phyloP scores from a whole-genome alignment of 768 basidiomycete genomes.

The button mushroom (Agaricus bisporus) region DNA sequence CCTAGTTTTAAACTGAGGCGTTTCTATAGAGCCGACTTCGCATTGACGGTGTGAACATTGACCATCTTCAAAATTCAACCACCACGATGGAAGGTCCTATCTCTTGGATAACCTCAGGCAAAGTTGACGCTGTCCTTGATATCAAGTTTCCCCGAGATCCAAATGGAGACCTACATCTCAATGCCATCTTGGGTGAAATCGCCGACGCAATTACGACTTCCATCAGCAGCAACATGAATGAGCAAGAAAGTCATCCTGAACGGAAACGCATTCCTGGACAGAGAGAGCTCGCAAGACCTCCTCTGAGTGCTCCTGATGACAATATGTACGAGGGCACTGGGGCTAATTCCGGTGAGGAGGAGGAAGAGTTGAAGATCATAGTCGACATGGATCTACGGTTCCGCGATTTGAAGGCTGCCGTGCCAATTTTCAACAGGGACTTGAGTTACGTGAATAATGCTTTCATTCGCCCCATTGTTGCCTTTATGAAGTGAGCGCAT shows the following conservation, averaged over 20 bases:
- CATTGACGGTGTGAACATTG: slow-evolving; percentile 94
- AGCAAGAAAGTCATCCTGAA: slow-evolving; percentile 27
- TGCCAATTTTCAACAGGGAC: slow-evolving; percentile 87
- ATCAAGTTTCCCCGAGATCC: slow-evolving; percentile 92
- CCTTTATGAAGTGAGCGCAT: slow-evolving; percentile 87
- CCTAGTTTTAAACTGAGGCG: not conserved
- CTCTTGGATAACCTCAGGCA: slow-evolving; percentile 97
- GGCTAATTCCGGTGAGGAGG: slow-evolving; percentile 22
- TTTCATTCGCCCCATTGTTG: slow-evolving; percentile 90
- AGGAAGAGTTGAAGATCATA: slow-evolving; percentile 40
- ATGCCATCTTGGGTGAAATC: slow-evolving; percentile 83
- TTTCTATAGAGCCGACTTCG: slow-evolving; percentile 77
- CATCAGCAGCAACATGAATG: slow-evolving; percentile 26
- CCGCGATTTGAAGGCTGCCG: slow-evolving; percentile 90
- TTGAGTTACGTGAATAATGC: slow-evolving; percentile 91
- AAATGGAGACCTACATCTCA: slow-evolving; percentile 60
- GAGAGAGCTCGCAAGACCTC: slow-evolving; percentile 79
- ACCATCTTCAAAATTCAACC: slow-evolving; percentile 78
- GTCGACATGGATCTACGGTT: slow-evolving; percentile 95
- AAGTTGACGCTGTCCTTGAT: slow-evolving; percentile 93
- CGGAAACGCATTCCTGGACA: slow-evolving; percentile 75
- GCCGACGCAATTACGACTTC: slow-evolving; percentile 81
- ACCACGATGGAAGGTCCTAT: slow-evolving; percentile 83
- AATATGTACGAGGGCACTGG: slow-evolving; percentile 18
- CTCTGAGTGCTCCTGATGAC: slow-evolving; percentile 50